Conservation (phyloP, 2,329 filamentous ascomycete genomes). For the Trichoderma harzianum region DNA sequence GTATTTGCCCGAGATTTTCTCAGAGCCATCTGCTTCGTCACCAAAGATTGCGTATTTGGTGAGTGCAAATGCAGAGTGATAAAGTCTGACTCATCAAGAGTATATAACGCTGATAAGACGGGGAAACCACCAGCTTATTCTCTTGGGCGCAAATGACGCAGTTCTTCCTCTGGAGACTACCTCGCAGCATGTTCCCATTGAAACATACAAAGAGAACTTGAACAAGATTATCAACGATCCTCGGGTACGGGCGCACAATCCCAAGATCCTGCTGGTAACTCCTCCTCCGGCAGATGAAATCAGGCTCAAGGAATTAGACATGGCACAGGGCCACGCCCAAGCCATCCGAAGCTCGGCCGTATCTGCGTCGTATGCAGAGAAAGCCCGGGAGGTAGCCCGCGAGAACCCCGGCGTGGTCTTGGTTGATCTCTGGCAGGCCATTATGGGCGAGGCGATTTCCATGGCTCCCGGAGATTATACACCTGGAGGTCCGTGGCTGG, state of each 20-base stretch:
- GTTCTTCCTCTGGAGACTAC: slow-evolving; percentile 60
- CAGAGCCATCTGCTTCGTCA: slow-evolving; percentile 54
- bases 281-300: slow-evolving; percentile 83
- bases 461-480: slow-evolving; percentile 57
- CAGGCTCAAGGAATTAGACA: slow-evolving; percentile 50
- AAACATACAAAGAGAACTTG: slow-evolving; percentile 71
- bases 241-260: slow-evolving; percentile 63
- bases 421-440: slow-evolving; percentile 74
- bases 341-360: slow-evolving; percentile 45
- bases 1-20: slow-evolving; percentile 67
- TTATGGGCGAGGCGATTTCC: slow-evolving; percentile 67
- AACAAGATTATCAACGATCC: slow-evolving; percentile 69
- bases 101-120: neutral
- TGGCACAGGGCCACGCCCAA: slow-evolving; percentile 43
- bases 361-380: slow-evolving; percentile 55
- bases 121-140: slow-evolving; percentile 56
- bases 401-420: slow-evolving; percentile 64
- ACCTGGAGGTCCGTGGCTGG: slow-evolving; percentile 45
- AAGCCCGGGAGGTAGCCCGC: slow-evolving; percentile 64
- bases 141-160: slow-evolving; percentile 91
- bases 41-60: slow-evolving; percentile 67
- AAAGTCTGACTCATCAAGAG: neutral
- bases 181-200: slow-evolving; percentile 74
- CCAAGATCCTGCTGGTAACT: slow-evolving; percentile 72
- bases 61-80: slow-evolving; percentile 25